phyloP scores from a whole-genome alignment of 139 green algal genomes.

The Chlamydomonas eustigma region DNA sequence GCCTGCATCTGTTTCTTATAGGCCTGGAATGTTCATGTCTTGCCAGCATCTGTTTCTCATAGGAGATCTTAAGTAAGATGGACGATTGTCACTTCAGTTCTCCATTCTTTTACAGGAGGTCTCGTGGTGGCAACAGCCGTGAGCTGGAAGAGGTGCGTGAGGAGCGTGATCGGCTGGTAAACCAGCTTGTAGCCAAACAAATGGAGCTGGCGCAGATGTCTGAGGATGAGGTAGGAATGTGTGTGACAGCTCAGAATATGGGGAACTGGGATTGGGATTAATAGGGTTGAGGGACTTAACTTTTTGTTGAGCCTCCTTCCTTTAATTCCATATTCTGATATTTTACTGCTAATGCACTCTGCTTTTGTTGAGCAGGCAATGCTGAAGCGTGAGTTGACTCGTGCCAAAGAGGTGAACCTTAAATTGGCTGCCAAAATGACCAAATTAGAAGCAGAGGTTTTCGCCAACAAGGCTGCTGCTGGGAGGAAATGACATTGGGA shows the following conservation, averaged over 20 bases:
- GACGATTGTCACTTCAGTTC: no score
- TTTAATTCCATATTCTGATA: no score
- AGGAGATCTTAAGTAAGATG: no score
- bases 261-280: no score
- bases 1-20: no score
- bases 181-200: slow-evolving; percentile 43
- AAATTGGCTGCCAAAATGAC: slow-evolving; percentile 57
- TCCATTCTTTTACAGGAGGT: no score
- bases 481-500: no score
- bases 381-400: slow-evolving; percentile 36
- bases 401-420: slow-evolving; percentile 52
- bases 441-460: slow-evolving; percentile 46
- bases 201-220: slow-evolving; percentile 40
- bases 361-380: slow-evolving; percentile 16
- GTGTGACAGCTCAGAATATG: background rate
- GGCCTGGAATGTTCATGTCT: no score
- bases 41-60: no score
- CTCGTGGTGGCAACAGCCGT: background rate
- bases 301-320: no score
- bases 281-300: no score
- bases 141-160: slow-evolving; percentile 25
- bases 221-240: slow-evolving; percentile 30
- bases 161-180: slow-evolving; percentile 38
- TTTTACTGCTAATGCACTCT: no score
- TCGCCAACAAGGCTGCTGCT: slow-evolving; percentile 9